These are phyloP conservation scores for Amanita muscaria DNA, from an alignment of 768 basidiomycete species.

Conservation along the genomic window DNA sequence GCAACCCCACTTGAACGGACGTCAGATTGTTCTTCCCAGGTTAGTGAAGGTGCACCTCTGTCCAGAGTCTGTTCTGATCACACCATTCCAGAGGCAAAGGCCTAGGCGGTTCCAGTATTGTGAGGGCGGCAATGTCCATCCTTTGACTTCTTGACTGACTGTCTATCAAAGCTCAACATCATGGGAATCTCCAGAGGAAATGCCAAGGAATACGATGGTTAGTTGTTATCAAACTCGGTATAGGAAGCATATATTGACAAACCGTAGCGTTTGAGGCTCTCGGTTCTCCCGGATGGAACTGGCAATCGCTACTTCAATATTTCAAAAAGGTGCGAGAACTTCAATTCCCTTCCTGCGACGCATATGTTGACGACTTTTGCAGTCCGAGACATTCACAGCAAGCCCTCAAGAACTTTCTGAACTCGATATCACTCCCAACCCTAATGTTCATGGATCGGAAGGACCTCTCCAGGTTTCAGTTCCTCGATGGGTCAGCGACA, in stretches of 20 bases:
- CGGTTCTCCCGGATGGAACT: constrained; percentile 15
- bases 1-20: constrained; percentile 14
- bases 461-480: constrained; percentile 1
- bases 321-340: constrained; percentile 11
- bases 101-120: constrained; percentile 20
- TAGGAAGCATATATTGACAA: constrained; percentile 6
- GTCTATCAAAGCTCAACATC: constrained; percentile 4
- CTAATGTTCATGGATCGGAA: constrained; percentile 1
- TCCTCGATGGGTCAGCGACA: constrained; percentile 1
- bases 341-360: background rate
- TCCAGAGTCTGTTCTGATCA: background rate
- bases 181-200: constrained; percentile 5
- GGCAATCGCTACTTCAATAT: constrained; percentile 11
- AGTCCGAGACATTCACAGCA: constrained; percentile 5
- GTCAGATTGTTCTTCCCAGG: constrained; percentile 9
- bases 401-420: background rate
- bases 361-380: background rate
- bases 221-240: background rate
- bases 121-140: background rate
- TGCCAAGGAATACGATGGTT: constrained; percentile 5
- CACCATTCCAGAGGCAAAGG: constrained; percentile 18
- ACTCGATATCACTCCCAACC: background rate
- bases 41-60: background rate
- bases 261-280: constrained; percentile 10
- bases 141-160: background rate